Evolutionary conservation across 169 alveolate species (phyloP).

Genomic region (Cryptosporidium xiaoi): DNA sequence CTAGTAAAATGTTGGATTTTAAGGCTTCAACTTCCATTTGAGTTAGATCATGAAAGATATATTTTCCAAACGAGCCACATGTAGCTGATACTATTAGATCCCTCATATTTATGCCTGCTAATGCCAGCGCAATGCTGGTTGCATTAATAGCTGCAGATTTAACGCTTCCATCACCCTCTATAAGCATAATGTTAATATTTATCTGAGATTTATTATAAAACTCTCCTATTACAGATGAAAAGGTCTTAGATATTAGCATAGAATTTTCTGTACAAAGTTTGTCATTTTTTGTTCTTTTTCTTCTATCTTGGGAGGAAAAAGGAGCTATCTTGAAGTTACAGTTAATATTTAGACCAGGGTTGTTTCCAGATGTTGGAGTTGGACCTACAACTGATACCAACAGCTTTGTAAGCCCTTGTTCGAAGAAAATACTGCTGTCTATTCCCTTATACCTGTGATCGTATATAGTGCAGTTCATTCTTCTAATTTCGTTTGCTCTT

Average conservation of each 20-base stretch:
- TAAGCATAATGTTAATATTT: constrained; percentile 59
- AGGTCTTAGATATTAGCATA: constrained; percentile 38
- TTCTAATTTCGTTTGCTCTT: constrained; percentile 29
- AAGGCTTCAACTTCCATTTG: constrained; percentile 46
- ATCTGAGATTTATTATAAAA: constrained; percentile 37
- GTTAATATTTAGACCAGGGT: constrained; percentile 12
- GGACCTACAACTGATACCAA: constrained; percentile 55
- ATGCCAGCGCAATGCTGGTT: constrained; percentile 68
- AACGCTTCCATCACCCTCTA: constrained; percentile 77
- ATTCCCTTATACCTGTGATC: constrained; percentile 21
- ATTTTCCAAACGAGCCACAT: constrained; percentile 46
- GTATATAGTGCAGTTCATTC: constrained; percentile 25
- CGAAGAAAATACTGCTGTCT: constrained; percentile 45
- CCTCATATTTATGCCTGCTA: constrained; percentile 76
- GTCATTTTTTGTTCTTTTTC: constrained; percentile 65
- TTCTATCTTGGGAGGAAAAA: constrained; percentile 52
- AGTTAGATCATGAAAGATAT: constrained; percentile 26
- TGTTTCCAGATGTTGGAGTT: constrained; percentile 5
- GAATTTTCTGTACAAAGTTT: constrained; percentile 44
- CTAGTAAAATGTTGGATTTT: constrained; percentile 20
- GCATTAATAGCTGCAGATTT: constrained; percentile 79
- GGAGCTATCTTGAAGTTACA: constrained; percentile 60
- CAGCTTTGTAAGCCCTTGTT: constrained; percentile 57
- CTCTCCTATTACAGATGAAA: constrained; percentile 35
- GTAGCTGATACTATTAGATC: constrained; percentile 74